These are phyloP conservation scores for Nitzschia inconspicua DNA, from an alignment of 108 stramenopile species.

Conservation along the genomic window DNA sequence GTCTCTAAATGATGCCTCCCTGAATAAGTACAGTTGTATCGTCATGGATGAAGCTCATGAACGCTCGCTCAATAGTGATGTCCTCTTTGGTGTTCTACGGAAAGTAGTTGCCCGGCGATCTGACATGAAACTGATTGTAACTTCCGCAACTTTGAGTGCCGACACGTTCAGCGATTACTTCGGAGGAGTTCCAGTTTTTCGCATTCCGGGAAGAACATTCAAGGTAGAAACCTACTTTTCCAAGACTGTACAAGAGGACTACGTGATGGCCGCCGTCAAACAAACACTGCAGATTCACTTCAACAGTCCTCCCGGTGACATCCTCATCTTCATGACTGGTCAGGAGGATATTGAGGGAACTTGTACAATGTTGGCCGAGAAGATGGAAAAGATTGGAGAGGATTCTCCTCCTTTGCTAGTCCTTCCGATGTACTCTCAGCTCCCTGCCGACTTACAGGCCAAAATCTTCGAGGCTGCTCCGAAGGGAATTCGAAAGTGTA, in stretches of 20 bases:
- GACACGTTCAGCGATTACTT: conserved; percentile 95
- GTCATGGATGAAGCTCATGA: conserved; percentile 99
- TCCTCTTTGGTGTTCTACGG: conserved; percentile 95
- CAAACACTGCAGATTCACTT: conserved; percentile 97
- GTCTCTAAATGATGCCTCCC: conserved; percentile 90
- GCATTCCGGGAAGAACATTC: conserved; percentile 95
- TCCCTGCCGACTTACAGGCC: conserved; percentile 97
- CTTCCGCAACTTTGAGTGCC: conserved; percentile 95
- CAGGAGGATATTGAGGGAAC: conserved; percentile 99
- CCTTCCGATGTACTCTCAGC: conserved; percentile 98
- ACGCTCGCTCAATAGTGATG: conserved; percentile 93
- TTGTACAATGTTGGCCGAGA: conserved; percentile 91
- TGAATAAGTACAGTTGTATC: conserved; percentile 88
- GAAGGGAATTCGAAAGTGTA: conserved; percentile 92
- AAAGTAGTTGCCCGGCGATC: conserved; percentile 90
- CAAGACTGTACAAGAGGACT: conserved; percentile 93
- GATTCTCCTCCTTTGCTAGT: conserved; percentile 90
- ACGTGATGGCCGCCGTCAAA: conserved; percentile 98
- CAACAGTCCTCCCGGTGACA: conserved; percentile 95
- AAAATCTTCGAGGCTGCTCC: conserved; percentile 96
- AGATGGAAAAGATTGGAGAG: conserved; percentile 81
- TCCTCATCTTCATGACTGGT: conserved; percentile 99
- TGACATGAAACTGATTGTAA: conserved; percentile 97
- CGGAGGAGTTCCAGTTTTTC: conserved; percentile 95
- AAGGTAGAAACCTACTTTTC: conserved; percentile 92